A percentile compares a stretch with the other conserved stretches of the same genome.
phyloP scores from a whole-genome alignment of 176 grass and related monocot species.

The Lolium perenne region DNA sequence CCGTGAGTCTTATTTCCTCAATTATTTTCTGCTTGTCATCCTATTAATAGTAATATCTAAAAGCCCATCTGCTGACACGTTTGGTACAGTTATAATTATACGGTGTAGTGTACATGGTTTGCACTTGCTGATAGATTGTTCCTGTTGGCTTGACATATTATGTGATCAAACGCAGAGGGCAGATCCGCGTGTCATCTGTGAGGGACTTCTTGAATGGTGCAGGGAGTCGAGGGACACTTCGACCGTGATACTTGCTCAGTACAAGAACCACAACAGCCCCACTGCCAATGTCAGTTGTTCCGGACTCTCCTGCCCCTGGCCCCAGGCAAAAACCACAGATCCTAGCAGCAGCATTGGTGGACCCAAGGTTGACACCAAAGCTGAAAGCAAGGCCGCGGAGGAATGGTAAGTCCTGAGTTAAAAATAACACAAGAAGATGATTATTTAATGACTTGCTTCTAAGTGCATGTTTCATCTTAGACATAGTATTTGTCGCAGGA shows the following conservation, averaged over 20 bases:
- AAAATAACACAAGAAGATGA: neutral
- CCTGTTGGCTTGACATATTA: neutral
- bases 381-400: neutral
- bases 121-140: slow-evolving; percentile 16
- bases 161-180: slow-evolving; percentile 32
- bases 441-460: neutral
- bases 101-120: neutral
- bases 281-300: neutral
- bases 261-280: neutral
- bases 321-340: neutral
- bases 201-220: neutral
- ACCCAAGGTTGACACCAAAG: neutral
- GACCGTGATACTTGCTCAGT: slow-evolving; percentile 36
- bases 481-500: neutral
- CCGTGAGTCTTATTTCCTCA: slow-evolving; percentile 18
- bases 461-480: slow-evolving; percentile 18
- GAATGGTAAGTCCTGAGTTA: slow-evolving; percentile 2
- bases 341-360: neutral
- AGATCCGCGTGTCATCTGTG: slow-evolving; percentile 11
- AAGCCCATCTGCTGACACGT: neutral
- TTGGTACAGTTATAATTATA: neutral
- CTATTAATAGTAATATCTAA: neutral
- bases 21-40: neutral
- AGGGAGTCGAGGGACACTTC: neutral
- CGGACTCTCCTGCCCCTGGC: neutral